Conservation (phyloP, 176 grass and related monocot species). For the Ensete glaucum region DNA sequence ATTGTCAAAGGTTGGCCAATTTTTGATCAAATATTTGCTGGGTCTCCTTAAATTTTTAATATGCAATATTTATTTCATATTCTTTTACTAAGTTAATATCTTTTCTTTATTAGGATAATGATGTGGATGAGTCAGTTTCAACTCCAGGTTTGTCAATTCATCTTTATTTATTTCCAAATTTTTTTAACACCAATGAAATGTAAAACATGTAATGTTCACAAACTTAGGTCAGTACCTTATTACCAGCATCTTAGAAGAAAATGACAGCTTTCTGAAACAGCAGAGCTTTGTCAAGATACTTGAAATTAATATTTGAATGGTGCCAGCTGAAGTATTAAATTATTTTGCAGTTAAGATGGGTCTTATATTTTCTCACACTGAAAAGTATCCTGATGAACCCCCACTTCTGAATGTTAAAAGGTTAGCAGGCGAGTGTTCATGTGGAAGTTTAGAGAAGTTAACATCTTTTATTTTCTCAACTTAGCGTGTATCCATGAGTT, state of each 20-base stretch:
- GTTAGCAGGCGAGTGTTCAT: slow-evolving; percentile 19
- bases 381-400: slow-evolving; percentile 93
- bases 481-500: background rate
- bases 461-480: background rate
- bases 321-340: background rate
- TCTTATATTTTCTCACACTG: slow-evolving; percentile 86
- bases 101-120: slow-evolving; percentile 48
- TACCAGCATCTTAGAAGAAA: background rate
- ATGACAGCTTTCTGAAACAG: background rate
- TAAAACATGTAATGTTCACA: background rate
- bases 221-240: no score
- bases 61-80: background rate
- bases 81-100: slow-evolving; percentile 9
- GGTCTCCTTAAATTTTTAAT: no score
- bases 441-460: background rate
- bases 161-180: background rate
- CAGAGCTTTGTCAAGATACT: background rate
- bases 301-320: background rate
- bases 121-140: slow-evolving; percentile 57
- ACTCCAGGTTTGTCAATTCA: slow-evolving; percentile 57
- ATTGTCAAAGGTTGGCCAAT: no score
- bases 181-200: background rate
- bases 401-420: slow-evolving; percentile 87
- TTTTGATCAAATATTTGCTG: no score
- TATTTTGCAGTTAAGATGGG: slow-evolving; percentile 81